Percentiles rank a stretch among this genome's conserved stretches.
Evolutionary conservation across 1,139 yeast species (phyloP).

Genomic region (Torulaspora pretoriensis): DNA sequence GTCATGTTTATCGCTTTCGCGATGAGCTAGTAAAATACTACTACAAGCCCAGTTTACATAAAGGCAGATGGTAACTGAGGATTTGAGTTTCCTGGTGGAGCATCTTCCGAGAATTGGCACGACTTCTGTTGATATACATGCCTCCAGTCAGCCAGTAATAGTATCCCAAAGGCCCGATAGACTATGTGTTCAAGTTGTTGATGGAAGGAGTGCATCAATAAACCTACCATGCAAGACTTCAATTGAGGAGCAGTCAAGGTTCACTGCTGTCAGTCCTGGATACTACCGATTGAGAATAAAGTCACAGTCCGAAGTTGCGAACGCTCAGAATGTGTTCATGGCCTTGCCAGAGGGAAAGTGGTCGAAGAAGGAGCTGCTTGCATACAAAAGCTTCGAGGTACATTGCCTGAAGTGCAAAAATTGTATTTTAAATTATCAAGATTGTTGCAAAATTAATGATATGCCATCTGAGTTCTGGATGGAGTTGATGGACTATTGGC

Average conservation of each 20-base stretch:
- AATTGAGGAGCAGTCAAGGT: neutral
- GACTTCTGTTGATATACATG: slow-evolving; percentile 17
- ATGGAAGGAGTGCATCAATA: neutral
- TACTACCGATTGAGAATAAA: slow-evolving; percentile 13
- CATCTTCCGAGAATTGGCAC: slow-evolving; percentile 22
- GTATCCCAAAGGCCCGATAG: neutral
- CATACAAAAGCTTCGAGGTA: slow-evolving; percentile 13
- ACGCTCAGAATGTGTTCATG: slow-evolving; percentile 15
- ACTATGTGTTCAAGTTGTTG: neutral
- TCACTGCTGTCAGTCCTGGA: neutral
- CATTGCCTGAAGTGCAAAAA: slow-evolving; percentile 21
- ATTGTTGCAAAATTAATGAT: slow-evolving; percentile 43
- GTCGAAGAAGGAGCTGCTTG: slow-evolving; percentile 19
- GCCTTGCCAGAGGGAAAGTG: slow-evolving; percentile 23
- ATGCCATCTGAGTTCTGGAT: slow-evolving; percentile 94
- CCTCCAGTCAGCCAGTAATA: slow-evolving; percentile 1
- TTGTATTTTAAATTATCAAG: slow-evolving; percentile 13
- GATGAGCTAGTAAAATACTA: slow-evolving; percentile 9
- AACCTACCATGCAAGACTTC: slow-evolving; percentile 6
- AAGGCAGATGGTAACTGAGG: slow-evolving; percentile 2
- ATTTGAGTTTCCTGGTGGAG: slow-evolving; percentile 13
- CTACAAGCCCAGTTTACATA: neutral
- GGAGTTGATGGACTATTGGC: slow-evolving; percentile 97
- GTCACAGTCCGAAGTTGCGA: slow-evolving; percentile 2
- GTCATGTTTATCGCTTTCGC: slow-evolving; percentile 6